Base-by-base conservation (phyloP, 768 basidiomycete species). In the Mycena rosella region DNA sequence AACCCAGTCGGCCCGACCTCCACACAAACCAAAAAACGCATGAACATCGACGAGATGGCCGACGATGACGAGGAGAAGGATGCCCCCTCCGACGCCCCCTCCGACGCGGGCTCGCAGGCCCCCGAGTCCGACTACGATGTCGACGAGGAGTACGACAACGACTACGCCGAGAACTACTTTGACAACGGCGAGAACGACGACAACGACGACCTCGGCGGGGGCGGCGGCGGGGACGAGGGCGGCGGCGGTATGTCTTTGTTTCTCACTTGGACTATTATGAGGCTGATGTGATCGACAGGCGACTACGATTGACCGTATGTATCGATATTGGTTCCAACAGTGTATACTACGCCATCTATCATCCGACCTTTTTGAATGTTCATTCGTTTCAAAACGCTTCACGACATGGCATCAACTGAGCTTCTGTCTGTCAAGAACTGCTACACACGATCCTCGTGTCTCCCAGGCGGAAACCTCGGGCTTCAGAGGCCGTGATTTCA, bases 81-180 rank as follows among this genome's bases (percentile, higher is more conserved):
- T 71, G 91, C 93, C 72, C 91, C 91, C 0, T 86, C 85, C 26
- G 89, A 90, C 8, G 92, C 82, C 5, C 14, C 42, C 5, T 93
- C 91, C 32, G 88, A 92, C 18, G 84, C 78, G 27, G 91, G 88
- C 24, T 92, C 91, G 14, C 89, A 91, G 72, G 86, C 78, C 32
- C 85, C 78, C 9, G 88, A 89, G 44, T 89, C 88, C 27, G 93
- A 95, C 76, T 95, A 95, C 74, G 94, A 95, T 69, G 92, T 93
- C 24, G 92, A 95, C 34, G 95, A 96, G 77, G 94, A 95, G 73
- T 94, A 95, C 74, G 94, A 95, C 78, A 95, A 96, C 71, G 94
- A 96, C 69, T 96, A 96, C 68, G 94, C 91, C 3, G 91, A 92
- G 68, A 94, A 96, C 75, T 95, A 96, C 83, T 96, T 96, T 75